Evolutionary conservation across 106 monocot genomes (phyloP).

Genomic region (Narthecium ossifragum): DNA sequence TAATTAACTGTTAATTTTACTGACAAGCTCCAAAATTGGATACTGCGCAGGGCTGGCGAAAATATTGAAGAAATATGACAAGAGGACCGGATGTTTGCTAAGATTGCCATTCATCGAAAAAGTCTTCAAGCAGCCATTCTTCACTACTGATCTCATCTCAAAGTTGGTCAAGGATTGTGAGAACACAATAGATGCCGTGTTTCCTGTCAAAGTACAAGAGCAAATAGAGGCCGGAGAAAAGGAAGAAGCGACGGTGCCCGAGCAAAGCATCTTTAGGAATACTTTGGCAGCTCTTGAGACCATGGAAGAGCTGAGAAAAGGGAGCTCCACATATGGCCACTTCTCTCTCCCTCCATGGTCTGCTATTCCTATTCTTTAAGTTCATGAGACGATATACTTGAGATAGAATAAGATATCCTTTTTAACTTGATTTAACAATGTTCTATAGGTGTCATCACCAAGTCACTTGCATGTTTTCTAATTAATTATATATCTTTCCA

Average conservation of each 20-base stretch:
- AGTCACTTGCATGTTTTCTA: too few species aligned
- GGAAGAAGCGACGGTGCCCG: constrained; percentile 64
- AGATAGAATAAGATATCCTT: too few species aligned
- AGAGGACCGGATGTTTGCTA: constrained; percentile 76
- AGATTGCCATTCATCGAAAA: constrained; percentile 82
- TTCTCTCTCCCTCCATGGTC: constrained; percentile 89
- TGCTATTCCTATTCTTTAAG: too few species aligned
- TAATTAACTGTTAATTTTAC: too few species aligned
- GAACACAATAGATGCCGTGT: constrained; percentile 58
- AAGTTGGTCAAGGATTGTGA: constrained; percentile 82
- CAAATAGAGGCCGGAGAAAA: constrained; percentile 16
- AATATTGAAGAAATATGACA: constrained; percentile 94
- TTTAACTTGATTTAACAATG: too few species aligned
- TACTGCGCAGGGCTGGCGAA: constrained; percentile 83
- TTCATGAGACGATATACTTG: too few species aligned
- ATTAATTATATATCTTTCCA: too few species aligned
- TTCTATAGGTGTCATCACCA: too few species aligned
- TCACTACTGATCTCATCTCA: constrained; percentile 79
- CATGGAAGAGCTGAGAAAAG: constrained; percentile 63
- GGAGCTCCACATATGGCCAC: constrained; percentile 74
- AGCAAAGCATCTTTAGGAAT: constrained; percentile 78
- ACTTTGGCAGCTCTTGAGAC: constrained; percentile 54
- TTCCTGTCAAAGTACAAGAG: constrained; percentile 21
- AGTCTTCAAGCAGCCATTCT: constrained; percentile 80
- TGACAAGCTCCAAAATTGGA: not conserved